Evolutionary conservation across 2,329 filamentous ascomycete genomes (phyloP), one percentile per base, ranked within the genome.

Genomic region (Fonsecaea erecta): DNA sequence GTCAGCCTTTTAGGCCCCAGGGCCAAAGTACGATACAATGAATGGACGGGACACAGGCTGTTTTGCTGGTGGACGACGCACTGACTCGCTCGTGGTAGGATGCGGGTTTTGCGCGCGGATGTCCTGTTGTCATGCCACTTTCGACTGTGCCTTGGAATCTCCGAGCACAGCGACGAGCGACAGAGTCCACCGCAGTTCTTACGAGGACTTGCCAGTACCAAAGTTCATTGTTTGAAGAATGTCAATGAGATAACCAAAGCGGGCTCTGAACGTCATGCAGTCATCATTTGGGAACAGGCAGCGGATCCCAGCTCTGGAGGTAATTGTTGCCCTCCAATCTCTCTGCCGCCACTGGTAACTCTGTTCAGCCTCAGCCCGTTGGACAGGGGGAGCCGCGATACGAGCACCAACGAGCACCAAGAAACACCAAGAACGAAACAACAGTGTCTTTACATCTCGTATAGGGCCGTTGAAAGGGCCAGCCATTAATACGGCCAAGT

Each of bases 271-370:
- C 53, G 60, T 60, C 62, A 67, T 69, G 64, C 67, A 63, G 64
- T 67, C 67, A 69, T 69, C 64, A 55, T 64, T 64, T 62, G 61
- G 54, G 37, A 54, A 18, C 51, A 32, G 43, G 62, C 56, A 64
- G 62, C 60, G 43, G 43, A 48, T 40, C 64, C 62, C 59, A 60
- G 53, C 52, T 65, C 51, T 62, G 56, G 21, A 26, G 24, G 53
- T 55, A 28, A 57, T 53, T 24, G 37, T 55, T 65, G 59, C 63
- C 59, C 67, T 69, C 67, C 67, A 69, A 69, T 69, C 67, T 69
- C 67, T 60, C 64, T 67, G 60, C 64, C 67, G 67, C 67, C 67
- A 69, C 64, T 30, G 46, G 43, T 51, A 60, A 60, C 43, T 52
- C 53, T 40, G 64, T 55, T 67, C 67, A 69, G 67, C 64, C 67